These are phyloP conservation scores for Pseudogymnoascus sp. DNA, from an alignment of 2,329 filamentous ascomycete species.

Conservation along the genomic window DNA sequence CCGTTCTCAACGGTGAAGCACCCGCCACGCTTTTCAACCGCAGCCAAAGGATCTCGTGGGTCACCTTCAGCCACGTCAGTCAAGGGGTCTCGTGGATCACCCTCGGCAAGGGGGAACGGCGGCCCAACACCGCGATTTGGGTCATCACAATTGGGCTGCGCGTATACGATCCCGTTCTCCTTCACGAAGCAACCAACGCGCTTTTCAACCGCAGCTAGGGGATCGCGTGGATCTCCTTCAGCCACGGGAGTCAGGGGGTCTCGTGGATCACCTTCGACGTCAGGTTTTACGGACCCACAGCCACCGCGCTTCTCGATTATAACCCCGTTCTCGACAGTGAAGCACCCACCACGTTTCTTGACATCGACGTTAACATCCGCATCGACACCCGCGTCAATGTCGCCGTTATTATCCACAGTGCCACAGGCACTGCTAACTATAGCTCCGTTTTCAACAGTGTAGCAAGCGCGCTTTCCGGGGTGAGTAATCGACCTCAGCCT, in stretches of 20 bases:
- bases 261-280: neutral
- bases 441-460: neutral
- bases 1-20: neutral
- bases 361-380: neutral
- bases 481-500: neutral
- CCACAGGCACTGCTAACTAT: neutral
- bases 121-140: neutral
- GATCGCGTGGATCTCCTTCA: neutral
- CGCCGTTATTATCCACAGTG: neutral
- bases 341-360: neutral
- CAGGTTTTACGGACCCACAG: neutral
- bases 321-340: neutral
- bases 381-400: neutral
- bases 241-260: too few species aligned
- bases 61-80: constrained; percentile 30
- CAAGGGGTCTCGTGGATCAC: constrained; percentile 26
- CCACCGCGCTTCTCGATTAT: neutral
- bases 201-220: neutral
- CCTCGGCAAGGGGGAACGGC: constrained; percentile 33
- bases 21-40: neutral
- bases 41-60: constrained; percentile 34
- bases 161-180: neutral
- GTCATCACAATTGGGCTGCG: neutral
- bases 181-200: neutral
- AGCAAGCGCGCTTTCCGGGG: neutral